phyloP scores from a whole-genome alignment of 2,329 filamentous ascomycete species.

The Immersiporthe knoxdaviesiana region DNA sequence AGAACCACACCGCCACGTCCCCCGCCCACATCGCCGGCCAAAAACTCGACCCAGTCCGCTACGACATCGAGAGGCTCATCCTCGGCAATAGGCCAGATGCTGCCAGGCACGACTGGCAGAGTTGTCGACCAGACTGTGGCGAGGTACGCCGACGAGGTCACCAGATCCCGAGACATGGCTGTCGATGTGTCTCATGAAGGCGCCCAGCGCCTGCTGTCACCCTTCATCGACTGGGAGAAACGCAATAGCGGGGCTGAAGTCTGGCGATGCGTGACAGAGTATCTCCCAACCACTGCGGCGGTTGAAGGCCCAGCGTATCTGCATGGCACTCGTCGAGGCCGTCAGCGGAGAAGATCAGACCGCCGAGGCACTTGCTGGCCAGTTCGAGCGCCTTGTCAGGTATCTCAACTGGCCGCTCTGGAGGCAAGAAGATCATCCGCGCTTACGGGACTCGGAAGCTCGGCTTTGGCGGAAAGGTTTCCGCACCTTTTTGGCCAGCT shows the following conservation, averaged over 20 bases:
- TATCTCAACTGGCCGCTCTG: not conserved
- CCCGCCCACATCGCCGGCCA: not conserved
- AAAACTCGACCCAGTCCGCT: not conserved
- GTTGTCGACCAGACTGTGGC: not conserved
- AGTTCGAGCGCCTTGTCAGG: not conserved
- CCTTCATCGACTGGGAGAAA: constrained; percentile 1
- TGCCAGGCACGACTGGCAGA: not conserved
- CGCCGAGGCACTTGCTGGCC: not conserved
- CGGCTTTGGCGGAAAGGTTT: constrained; percentile 11
- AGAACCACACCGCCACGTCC: not conserved
- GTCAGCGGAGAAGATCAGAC: not conserved
- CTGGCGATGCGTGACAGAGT: not conserved
- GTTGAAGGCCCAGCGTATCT: not conserved
- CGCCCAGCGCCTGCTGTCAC: not conserved
- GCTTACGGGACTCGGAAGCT: not conserved
- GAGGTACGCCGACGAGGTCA: not conserved
- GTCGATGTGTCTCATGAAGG: not conserved
- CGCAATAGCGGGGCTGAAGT: not conserved
- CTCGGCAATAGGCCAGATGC: not conserved
- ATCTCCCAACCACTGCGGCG: not conserved
- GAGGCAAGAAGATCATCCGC: not conserved
- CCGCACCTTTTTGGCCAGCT: not conserved
- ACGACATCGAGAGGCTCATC: not conserved
- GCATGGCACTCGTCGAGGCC: not conserved
- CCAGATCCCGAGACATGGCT: not conserved